Evolutionary conservation across 306 rosid genomes (phyloP).

Genomic region (Alnus glutinosa): DNA sequence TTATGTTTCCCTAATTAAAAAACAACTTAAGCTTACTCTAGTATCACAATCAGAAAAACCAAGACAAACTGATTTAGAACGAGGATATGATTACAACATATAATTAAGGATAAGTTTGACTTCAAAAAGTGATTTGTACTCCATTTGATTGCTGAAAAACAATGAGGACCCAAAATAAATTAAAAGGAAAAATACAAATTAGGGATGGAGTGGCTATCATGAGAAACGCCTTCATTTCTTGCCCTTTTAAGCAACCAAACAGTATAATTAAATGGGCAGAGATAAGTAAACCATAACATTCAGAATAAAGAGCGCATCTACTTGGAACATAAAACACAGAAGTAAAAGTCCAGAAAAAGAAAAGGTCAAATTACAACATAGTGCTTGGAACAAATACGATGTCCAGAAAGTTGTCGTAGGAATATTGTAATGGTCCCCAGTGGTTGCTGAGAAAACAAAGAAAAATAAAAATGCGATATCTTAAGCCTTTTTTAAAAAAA

Average conservation of each 20-base stretch:
- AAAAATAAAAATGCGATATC: background rate
- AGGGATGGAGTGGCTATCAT: background rate
- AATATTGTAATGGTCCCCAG: conserved; percentile 4
- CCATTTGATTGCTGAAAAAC: background rate
- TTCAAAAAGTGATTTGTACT: background rate
- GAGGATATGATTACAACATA: too few species aligned
- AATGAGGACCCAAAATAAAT: background rate
- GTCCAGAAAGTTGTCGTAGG: background rate
- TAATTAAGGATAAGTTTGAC: too few species aligned
- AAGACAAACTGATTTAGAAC: too few species aligned
- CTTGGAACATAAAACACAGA: background rate
- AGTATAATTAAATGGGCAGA: background rate
- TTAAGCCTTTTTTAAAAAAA: conserved; percentile 1
- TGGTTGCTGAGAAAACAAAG: conserved; percentile 5
- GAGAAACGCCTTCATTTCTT: background rate
- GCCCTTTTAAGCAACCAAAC: background rate
- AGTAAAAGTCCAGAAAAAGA: background rate
- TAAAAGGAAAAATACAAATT: background rate
- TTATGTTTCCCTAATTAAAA: too few species aligned
- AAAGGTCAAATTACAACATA: background rate
- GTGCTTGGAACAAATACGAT: background rate
- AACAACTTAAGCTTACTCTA: too few species aligned
- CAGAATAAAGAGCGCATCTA: background rate
- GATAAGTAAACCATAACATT: background rate
- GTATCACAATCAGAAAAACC: too few species aligned